Evolutionary conservation across 1,284 basidiomycete genomes (phyloP).

Genomic region (Singerocomus rubriflavus): DNA sequence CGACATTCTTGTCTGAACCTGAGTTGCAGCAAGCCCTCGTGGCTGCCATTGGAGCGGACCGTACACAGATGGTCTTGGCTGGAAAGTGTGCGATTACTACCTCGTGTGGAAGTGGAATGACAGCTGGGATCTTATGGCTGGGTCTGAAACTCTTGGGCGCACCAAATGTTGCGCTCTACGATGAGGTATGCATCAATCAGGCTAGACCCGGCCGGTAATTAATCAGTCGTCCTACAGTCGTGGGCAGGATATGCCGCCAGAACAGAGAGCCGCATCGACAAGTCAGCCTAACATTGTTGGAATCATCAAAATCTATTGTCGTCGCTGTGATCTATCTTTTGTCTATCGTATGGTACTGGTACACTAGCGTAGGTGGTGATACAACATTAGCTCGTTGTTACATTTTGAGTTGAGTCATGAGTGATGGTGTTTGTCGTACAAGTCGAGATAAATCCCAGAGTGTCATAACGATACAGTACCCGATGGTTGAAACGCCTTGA

Average conservation of each 20-base stretch:
- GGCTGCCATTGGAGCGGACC: conserved; percentile 55
- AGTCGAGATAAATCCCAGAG: conserved; percentile 4
- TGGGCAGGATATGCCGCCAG: conserved; percentile 82
- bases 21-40: conserved; percentile 63
- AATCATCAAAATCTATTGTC: conserved; percentile 7
- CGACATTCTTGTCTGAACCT: conserved; percentile 54
- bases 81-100: conserved; percentile 64
- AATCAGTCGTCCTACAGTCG: conserved; percentile 47
- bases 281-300: conserved; percentile 24
- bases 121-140: conserved; percentile 90
- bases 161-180: conserved; percentile 67
- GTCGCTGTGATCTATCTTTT: conserved; percentile 8
- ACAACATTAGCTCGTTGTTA: conserved; percentile 30
- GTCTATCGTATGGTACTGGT: conserved; percentile 14
- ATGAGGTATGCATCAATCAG: conserved; percentile 60
- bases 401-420: conserved; percentile 12
- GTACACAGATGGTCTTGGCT: conserved; percentile 52
- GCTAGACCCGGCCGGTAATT: conserved; percentile 11
- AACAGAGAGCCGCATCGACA: conserved; percentile 60
- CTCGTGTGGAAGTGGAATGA: conserved; percentile 95
- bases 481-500: conserved; percentile 17
- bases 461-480: conserved; percentile 26
- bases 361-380: conserved; percentile 28
- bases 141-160: conserved; percentile 72
- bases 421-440: conserved; percentile 20